Conservation (phyloP, 176 grass and related monocot genomes). For the Echinochloa phyllopogon region DNA sequence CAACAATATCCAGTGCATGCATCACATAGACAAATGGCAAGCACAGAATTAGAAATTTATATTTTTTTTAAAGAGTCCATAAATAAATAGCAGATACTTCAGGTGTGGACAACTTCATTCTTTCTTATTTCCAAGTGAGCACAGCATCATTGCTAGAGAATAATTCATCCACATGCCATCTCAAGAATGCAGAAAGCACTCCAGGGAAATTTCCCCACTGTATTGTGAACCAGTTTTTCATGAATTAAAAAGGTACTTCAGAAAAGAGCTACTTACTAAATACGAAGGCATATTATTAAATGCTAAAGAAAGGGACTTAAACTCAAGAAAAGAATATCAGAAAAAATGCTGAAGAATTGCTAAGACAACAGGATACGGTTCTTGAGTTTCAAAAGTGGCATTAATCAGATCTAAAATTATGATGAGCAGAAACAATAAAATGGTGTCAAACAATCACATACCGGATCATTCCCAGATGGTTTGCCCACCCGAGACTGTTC, state of each 20-base stretch:
- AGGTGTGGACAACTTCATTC: not conserved
- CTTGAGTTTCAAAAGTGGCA: not conserved
- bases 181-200: not conserved
- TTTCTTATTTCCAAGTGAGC: not conserved
- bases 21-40: not conserved
- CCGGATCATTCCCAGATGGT: conserved; percentile 72
- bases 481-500: conserved; percentile 83
- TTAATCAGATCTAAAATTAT: not conserved
- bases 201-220: not conserved
- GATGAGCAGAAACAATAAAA: not conserved
- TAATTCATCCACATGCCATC: not conserved
- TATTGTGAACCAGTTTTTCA: not conserved
- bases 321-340: not conserved
- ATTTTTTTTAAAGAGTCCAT: not conserved
- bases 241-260: not conserved
- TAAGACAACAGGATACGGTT: not conserved
- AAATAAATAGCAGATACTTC: not conserved
- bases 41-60: not conserved
- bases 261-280: conserved; percentile 19
- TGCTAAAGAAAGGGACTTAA: not conserved
- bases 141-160: conserved; percentile 9
- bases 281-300: not conserved
- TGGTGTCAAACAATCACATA: conserved; percentile 37
- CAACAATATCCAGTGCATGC: not conserved
- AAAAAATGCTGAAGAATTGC: not conserved